phyloP scores from a whole-genome alignment of 768 basidiomycete species.

The Coprinopsis marcescibilis region DNA sequence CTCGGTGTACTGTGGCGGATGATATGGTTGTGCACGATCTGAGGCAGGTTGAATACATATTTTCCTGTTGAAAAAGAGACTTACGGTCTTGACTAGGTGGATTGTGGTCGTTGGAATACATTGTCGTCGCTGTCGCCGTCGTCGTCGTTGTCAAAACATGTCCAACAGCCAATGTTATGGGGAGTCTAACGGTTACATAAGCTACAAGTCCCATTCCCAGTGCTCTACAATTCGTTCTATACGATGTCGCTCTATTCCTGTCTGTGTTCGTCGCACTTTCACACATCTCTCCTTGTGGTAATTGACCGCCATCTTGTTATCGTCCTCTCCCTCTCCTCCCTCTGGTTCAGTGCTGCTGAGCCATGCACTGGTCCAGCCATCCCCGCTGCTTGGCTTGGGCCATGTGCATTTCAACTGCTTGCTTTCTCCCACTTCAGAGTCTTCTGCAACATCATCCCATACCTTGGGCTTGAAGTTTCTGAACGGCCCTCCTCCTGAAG shows the following conservation, averaged over 20 bases:
- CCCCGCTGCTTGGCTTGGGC: conserved; percentile 30
- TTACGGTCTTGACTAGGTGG: not conserved
- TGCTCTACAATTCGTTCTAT: conserved; percentile 64
- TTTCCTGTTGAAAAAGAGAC: not conserved
- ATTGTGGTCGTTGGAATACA: not conserved
- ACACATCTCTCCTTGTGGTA: conserved; percentile 23
- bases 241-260: conserved; percentile 64
- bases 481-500: conserved; percentile 32
- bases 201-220: conserved; percentile 48
- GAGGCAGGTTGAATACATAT: not conserved
- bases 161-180: not conserved
- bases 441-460: conserved; percentile 54
- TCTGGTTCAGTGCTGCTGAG: conserved; percentile 27
- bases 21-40: no score
- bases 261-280: conserved; percentile 50
- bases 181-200: conserved; percentile 8
- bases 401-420: conserved; percentile 29
- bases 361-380: conserved; percentile 44
- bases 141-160: not conserved
- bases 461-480: conserved; percentile 61
- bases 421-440: conserved; percentile 33
- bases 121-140: not conserved
- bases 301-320: conserved; percentile 5
- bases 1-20: not conserved
- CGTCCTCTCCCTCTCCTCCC: conserved; percentile 20